Conservation (phyloP, 2,329 filamentous ascomycete genomes). For the Colletotrichum tanaceti region DNA sequence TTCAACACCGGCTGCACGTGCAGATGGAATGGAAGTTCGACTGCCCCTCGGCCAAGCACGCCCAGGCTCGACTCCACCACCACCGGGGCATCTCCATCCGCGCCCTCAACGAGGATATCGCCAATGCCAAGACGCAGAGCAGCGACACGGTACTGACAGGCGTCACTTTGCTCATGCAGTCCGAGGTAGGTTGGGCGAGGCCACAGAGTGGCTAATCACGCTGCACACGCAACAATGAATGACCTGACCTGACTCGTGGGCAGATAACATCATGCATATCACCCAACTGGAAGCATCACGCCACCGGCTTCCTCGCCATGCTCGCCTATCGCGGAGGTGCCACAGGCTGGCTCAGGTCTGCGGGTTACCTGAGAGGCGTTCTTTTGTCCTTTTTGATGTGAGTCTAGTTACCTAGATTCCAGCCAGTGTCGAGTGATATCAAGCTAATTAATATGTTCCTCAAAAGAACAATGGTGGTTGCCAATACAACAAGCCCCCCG, state of each 20-base stretch:
- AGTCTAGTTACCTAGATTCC: too few species aligned
- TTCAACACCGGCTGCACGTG: slow-evolving; percentile 33
- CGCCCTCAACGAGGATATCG: slow-evolving; percentile 36
- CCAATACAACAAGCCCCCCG: slow-evolving; percentile 52
- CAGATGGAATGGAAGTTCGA: slow-evolving; percentile 32
- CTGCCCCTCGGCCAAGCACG: slow-evolving; percentile 24
- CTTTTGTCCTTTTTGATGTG: slow-evolving; percentile 29
- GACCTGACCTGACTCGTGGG: too few species aligned
- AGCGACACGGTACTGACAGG: slow-evolving; percentile 35
- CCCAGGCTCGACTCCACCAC: slow-evolving; percentile 33
- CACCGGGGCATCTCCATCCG: slow-evolving; percentile 39
- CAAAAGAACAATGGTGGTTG: slow-evolving; percentile 48
- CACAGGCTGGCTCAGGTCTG: slow-evolving; percentile 13
- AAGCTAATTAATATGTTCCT: background rate
- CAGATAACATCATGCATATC: slow-evolving; percentile 36
- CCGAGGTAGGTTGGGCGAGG: slow-evolving; percentile 37
- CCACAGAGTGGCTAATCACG: too few species aligned
- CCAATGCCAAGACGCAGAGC: slow-evolving; percentile 28
- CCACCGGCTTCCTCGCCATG: slow-evolving; percentile 38
- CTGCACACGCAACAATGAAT: too few species aligned
- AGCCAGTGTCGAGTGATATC: too few species aligned
- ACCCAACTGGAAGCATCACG: slow-evolving; percentile 37
- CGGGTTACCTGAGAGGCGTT: background rate
- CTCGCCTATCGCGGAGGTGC: slow-evolving; percentile 29
- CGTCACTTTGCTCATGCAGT: slow-evolving; percentile 31